These are phyloP conservation scores for Myriosclerotinia curreyana DNA, from an alignment of 2,329 filamentous ascomycete species.

Conservation along the genomic window DNA sequence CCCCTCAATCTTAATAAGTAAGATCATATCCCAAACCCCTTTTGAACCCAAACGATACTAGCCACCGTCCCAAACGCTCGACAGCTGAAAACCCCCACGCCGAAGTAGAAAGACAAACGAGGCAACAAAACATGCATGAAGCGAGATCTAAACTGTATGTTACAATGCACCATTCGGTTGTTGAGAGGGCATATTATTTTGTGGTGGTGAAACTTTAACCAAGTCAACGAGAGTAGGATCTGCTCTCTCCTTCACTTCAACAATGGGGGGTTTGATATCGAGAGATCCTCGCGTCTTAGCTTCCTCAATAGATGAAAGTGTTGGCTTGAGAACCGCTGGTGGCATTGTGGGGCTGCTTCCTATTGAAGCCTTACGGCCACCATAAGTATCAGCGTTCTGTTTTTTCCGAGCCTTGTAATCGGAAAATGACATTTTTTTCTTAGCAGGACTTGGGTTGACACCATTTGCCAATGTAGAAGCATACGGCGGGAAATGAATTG, in stretches of 20 bases:
- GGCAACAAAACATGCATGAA: slow-evolving; percentile 27
- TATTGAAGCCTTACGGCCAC: slow-evolving; percentile 27
- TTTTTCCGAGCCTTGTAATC: slow-evolving; percentile 58
- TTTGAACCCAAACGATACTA: slow-evolving; percentile 29
- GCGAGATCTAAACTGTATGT: slow-evolving; percentile 39
- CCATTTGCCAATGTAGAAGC: slow-evolving; percentile 45
- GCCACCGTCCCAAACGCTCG: slow-evolving; percentile 27
- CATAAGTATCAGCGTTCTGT: slow-evolving; percentile 36
- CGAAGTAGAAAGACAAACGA: slow-evolving; percentile 29
- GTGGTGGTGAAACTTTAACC: slow-evolving; percentile 22
- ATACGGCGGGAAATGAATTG: slow-evolving; percentile 46
- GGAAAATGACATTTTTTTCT: slow-evolving; percentile 63
- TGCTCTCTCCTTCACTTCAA: slow-evolving; percentile 40
- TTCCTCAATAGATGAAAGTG: slow-evolving; percentile 43
- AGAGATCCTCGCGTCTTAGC: slow-evolving; percentile 41
- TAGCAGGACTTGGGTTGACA: slow-evolving; percentile 51
- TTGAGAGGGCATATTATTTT: slow-evolving; percentile 27
- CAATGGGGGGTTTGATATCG: slow-evolving; percentile 37
- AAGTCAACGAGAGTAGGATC: slow-evolving; percentile 28
- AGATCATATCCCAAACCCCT: slow-evolving; percentile 30
- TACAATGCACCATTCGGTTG: slow-evolving; percentile 40
- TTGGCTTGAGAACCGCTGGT: slow-evolving; percentile 42
- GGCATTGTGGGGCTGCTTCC: slow-evolving; percentile 39
- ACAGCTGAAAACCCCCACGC: slow-evolving; percentile 28
- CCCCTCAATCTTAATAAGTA: slow-evolving; percentile 12